Base-by-base conservation (phyloP, 2,329 filamentous ascomycete species). In the Xylaria sp. region DNA sequence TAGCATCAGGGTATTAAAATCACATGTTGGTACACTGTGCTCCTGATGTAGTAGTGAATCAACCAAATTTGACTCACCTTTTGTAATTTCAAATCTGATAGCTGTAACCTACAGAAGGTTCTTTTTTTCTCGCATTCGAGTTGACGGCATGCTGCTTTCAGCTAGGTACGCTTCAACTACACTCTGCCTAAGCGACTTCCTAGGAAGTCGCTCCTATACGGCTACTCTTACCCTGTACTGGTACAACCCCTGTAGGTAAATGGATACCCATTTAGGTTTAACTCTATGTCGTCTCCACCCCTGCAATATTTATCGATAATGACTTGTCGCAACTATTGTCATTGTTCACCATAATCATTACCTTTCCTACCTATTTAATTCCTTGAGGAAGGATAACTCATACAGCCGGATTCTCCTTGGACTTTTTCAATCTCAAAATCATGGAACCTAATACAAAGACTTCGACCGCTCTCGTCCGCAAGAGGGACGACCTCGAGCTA, bases 401-500 rank as follows among this genome's bases (percentile, higher is more conserved):
- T n/a, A 4, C 29, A 9, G 57, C 57, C 1, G 54, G 57, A 32
- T 32, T 12, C 5, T 18, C 6, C 8, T 3, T 13, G n/a, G 16
- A 54, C 3, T 5, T 32, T 54, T 23, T 21, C 16, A 5, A 18
- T 13, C 5, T 29, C 27, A 40, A 65, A 65, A 73, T 13, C 70
- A 85, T 85, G 84, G 81, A 82, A 47, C 66, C 78, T 9, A 65
- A 73, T 55, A 42, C 69, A 32, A 70, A 73, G 3, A 70, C 79
- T 18, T 88, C 90, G 5, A 86, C 80, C 60, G 87, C 91, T 69
- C 85, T 96, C 68, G 83, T 90, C 63, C 87, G 87, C 65, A 94
- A 93, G 82, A 84, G 85, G 65, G 79, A 81, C 48, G 90, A 93
- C 67, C 87, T 83, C 29, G 89, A 92, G 64, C 83, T 97, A 63